phyloP scores from a whole-genome alignment of 2,329 filamentous ascomycete genomes.

The Alternaria arbusti region DNA sequence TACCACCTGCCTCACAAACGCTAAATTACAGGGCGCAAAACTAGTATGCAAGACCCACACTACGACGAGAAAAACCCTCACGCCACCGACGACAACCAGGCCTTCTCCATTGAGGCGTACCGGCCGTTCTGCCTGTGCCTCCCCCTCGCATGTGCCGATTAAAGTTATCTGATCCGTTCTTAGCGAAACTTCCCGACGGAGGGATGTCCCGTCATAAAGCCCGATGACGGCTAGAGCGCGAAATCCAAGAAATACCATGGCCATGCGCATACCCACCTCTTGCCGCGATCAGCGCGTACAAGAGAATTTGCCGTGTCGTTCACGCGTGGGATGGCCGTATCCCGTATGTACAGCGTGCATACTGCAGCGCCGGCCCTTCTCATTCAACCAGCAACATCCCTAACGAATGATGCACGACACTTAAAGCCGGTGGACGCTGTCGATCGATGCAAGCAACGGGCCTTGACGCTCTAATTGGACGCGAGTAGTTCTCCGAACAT shows the following conservation, averaged over 20 bases:
- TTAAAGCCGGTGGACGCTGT: slow-evolving; percentile 3
- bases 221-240: background rate
- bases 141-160: slow-evolving; percentile 16
- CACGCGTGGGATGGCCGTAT: slow-evolving; percentile 7
- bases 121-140: slow-evolving; percentile 8
- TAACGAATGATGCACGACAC: slow-evolving; percentile 13
- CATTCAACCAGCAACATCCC: background rate
- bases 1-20: background rate
- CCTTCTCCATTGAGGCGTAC: background rate
- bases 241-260: background rate
- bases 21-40: background rate
- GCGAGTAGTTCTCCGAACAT: slow-evolving; percentile 23
- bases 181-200: slow-evolving; percentile 24
- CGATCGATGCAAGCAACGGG: slow-evolving; percentile 1
- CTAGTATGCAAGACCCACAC: background rate
- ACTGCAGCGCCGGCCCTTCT: slow-evolving; percentile 16
- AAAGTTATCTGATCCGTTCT: slow-evolving; percentile 33
- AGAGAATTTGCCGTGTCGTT: background rate
- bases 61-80: background rate
- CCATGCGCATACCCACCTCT: background rate
- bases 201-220: background rate
- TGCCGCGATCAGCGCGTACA: slow-evolving; percentile 14
- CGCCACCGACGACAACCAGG: slow-evolving; percentile 11
- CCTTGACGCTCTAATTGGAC: slow-evolving; percentile 1
- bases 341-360: slow-evolving; percentile 3